A percentile compares a stretch with the other conserved stretches of the same genome.
Conservation (phyloP, 2,329 filamentous ascomycete species). For the Alternaria dauci region DNA sequence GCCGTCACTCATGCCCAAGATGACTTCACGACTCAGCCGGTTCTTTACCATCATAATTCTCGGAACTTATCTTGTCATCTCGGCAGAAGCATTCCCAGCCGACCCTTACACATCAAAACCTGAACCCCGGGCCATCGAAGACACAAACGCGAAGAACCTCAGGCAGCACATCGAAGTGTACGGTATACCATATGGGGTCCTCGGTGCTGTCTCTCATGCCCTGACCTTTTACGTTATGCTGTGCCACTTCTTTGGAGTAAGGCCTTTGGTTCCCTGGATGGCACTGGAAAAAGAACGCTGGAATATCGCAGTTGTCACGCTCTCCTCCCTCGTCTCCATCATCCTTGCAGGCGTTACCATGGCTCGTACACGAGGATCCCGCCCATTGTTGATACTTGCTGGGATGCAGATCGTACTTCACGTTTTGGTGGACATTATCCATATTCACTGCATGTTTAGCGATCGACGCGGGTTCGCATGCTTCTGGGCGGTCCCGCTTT, state of each 20-base stretch:
- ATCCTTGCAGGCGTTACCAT: conserved; percentile 11
- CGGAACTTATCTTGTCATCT: neutral
- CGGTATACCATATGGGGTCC: conserved; percentile 13
- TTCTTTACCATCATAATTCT: neutral
- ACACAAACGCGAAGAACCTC: conserved; percentile 9
- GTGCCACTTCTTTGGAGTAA: conserved; percentile 8
- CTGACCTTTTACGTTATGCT: conserved; percentile 15
- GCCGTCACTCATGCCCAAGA: neutral
- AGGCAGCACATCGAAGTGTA: conserved; percentile 11
- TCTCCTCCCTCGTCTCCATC: conserved; percentile 14
- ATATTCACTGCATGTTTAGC: conserved; percentile 6
- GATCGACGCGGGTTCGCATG: neutral
- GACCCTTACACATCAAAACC: neutral
- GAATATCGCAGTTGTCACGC: conserved; percentile 1
- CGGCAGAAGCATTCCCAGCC: neutral
- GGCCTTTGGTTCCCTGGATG: conserved; percentile 8
- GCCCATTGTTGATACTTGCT: conserved; percentile 8
- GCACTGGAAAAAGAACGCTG: neutral
- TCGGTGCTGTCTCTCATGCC: conserved; percentile 9
- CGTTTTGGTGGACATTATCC: conserved; percentile 9
- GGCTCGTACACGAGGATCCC: conserved; percentile 5
- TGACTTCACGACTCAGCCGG: neutral
- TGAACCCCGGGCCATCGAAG: conserved; percentile 3
- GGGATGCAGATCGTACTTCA: conserved; percentile 13
- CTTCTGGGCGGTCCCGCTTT: conserved; percentile 6